Evolutionary conservation across 441 rosid species (phyloP).

Genomic region (Geranium incanum): DNA sequence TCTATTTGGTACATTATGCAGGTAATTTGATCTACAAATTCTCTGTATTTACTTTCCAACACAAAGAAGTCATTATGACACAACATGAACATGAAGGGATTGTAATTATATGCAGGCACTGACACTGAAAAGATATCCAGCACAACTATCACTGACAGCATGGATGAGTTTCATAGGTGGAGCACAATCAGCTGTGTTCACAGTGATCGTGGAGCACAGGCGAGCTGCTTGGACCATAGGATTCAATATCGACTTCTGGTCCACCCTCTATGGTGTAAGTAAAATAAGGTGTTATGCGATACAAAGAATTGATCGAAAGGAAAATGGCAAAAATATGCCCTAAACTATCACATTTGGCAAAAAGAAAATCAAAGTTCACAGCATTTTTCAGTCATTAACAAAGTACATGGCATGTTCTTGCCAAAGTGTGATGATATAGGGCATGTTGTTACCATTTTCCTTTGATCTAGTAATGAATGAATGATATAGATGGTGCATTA

Average conservation of each 20-base stretch:
- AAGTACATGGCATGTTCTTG: too few species aligned
- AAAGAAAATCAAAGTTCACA: too few species aligned
- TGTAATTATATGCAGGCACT: slow-evolving; percentile 29
- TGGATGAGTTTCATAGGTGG: slow-evolving; percentile 61
- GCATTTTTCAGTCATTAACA: too few species aligned
- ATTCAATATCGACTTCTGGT: slow-evolving; percentile 50
- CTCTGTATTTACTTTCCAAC: not conserved
- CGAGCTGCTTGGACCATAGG: slow-evolving; percentile 49
- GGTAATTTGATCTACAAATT: slow-evolving; percentile 22
- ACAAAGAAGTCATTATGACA: not conserved
- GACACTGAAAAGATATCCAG: slow-evolving; percentile 55
- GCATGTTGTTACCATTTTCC: too few species aligned
- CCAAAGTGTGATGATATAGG: too few species aligned
- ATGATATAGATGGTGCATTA: too few species aligned
- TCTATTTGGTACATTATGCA: slow-evolving; percentile 59
- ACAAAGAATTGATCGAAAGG: too few species aligned
- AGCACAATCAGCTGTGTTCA: slow-evolving; percentile 51
- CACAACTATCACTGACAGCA: slow-evolving; percentile 52
- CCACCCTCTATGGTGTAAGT: slow-evolving; percentile 50
- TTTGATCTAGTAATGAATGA: too few species aligned
- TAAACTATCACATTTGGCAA: too few species aligned
- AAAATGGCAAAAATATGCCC: too few species aligned
- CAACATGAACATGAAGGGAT: too few species aligned
- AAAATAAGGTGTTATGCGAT: not conserved
- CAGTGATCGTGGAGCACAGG: slow-evolving; percentile 38